Conservation (phyloP, 2,329 filamentous ascomycete genomes). For the Pyrenochaeta sp. region DNA sequence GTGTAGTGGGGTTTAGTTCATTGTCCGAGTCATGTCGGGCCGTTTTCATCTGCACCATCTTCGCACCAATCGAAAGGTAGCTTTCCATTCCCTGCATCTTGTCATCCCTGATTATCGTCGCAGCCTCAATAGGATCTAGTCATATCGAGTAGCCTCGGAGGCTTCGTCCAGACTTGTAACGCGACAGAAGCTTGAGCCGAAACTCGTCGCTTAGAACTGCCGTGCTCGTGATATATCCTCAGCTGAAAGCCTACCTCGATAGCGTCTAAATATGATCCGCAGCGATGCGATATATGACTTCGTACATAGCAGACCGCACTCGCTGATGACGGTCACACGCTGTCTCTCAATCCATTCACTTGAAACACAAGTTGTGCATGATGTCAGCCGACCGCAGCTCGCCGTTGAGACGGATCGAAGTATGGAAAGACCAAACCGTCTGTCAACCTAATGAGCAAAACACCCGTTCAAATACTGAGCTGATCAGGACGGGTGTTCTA, state of each 20-base stretch:
- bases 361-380: background rate
- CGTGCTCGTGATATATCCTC: background rate
- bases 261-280: background rate
- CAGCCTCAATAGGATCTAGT: background rate
- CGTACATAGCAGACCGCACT: background rate
- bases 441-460: background rate
- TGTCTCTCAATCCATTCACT: background rate
- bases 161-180: background rate
- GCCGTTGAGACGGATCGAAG: conserved; percentile 1
- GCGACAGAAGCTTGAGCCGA: background rate
- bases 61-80: background rate
- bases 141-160: background rate
- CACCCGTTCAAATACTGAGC: background rate
- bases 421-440: background rate
- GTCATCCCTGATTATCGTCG: background rate
- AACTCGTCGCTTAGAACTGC: background rate
- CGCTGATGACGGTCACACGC: background rate
- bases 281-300: background rate
- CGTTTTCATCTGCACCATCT: background rate
- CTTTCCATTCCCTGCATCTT: background rate
- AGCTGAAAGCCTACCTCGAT: background rate
- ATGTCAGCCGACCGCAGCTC: background rate
- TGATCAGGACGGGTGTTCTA: background rate
- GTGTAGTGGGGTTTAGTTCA: conserved; percentile 1
- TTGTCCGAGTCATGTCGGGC: background rate